Evolutionary conservation across 2,329 filamentous ascomycete species (phyloP), one percentile per base, ranked within the genome.

Genomic region (Exserohilum rostratum): DNA sequence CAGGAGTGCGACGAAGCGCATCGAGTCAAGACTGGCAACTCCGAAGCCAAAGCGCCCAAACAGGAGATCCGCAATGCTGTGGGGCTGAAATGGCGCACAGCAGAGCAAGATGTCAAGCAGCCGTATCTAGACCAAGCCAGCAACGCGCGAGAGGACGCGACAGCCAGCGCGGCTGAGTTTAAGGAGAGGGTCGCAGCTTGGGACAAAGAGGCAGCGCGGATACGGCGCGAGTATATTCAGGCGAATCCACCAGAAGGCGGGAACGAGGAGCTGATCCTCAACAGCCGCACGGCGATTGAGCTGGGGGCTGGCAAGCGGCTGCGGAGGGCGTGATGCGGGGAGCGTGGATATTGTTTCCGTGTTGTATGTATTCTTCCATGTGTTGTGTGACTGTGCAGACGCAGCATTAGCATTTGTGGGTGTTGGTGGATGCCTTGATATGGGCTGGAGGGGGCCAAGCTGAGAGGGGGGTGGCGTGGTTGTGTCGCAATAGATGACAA

Each of bases 31-130:
- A 88, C 87, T 46, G 85, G 85, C 10, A 88, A 88, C 62, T 79
- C 86, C 0, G 82, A 85, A 38, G 87, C 88, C 6, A 96, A 91
- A 65, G 84, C 83, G 2, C 78, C 81, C 2, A 82, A 85, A 37
- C 83, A 87, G 66, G 91, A 96, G 68, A 90, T 98, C 51, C 90
- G 95, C 30, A 85, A 87, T 46, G 91, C 92, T 72, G 85, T 95
- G 9, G 93, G 93, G 25, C 88, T 89, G 70, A 93, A 95, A 87
- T 99, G 95, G 95, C 90, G 89, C 64, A 89, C 90, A 45, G 87
- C 90, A 0, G 77, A 82, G 1, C 81, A 86, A 5, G 89, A 90
- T 39, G 83, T 87, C 64, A 90, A 89, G 68, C 83, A 84, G 69
- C 93, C 92, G 0, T 98, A 90, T 68, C 83, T 93, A 44, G 87